Base-by-base conservation (phyloP, 208 protist species). In the Crithidia acanthocephali region DNA sequence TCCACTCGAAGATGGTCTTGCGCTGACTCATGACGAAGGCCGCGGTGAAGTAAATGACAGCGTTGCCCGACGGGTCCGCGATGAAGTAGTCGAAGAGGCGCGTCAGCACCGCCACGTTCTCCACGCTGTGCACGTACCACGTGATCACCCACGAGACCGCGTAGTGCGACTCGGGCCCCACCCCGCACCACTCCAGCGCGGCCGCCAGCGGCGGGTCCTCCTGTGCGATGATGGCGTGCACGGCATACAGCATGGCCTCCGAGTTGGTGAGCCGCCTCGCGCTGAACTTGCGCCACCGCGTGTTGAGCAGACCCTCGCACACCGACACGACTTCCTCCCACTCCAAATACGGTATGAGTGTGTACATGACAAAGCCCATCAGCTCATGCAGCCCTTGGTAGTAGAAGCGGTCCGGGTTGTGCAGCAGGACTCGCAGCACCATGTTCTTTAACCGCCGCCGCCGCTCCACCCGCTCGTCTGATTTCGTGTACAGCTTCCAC, bases 371-470 rank as follows among this genome's bases (percentile, higher is more conserved):
- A 62, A 87, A 94, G 32, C 88, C 92, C 61, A 96, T 81, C 18
- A 96, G 68, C 71, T 96, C 92, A 59, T 96, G 86, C 62, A 96
- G 75, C 0, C 92, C 92, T 73, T 96, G 92, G 28, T 92, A 94
- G 70, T 96, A 96, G 75, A 87, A 72, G 40, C 74, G 73, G 33
- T 92, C 77, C 1, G 66, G 74, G 47, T 87, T 82, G 66, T 85
- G 69, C 2, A 77, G 65, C 16, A 96, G 81, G 3, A 91, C 68
- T 33, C 84, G 84, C 42, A 91, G 53, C 9, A 96, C 45, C 48
- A 87, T 86, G 15, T 74, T 60, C 56, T 86, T 81, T 16, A 96
- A 69, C 2, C 71, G 25, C 22, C 53, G 58, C 13, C 92, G 87
- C 74, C 75, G 90, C 42, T 58, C 50, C 0, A 52, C 75, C 15